phyloP scores from a whole-genome alignment of 1,284 basidiomycete genomes.

The Leccinum griseonigrum region DNA sequence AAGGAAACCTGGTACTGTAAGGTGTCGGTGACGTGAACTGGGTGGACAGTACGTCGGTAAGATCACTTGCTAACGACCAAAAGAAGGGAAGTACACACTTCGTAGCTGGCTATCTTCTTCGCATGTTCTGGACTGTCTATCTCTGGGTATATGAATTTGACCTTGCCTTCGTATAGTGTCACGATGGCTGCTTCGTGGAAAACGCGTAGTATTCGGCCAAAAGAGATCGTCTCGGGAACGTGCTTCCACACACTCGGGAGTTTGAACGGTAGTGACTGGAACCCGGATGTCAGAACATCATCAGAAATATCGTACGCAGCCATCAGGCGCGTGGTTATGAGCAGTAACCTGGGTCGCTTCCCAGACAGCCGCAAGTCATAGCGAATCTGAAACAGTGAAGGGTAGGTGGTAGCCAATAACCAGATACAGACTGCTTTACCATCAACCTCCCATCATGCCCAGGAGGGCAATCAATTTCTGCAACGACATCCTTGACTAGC shows the following conservation, averaged over 20 bases:
- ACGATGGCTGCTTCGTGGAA: slow-evolving; percentile 29
- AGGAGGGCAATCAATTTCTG: slow-evolving; percentile 30
- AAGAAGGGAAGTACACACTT: slow-evolving; percentile 12
- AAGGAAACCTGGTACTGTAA: slow-evolving; percentile 18
- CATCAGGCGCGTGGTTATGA: slow-evolving; percentile 31
- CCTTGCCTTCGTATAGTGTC: slow-evolving; percentile 27
- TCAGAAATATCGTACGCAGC: slow-evolving; percentile 30
- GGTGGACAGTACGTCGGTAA: neutral
- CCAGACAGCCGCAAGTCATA: slow-evolving; percentile 30
- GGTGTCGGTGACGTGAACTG: slow-evolving; percentile 22
- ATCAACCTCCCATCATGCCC: slow-evolving; percentile 29
- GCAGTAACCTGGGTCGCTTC: slow-evolving; percentile 23
- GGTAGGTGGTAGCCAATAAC: neutral
- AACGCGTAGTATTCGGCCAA: slow-evolving; percentile 29
- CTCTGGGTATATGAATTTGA: slow-evolving; percentile 28
- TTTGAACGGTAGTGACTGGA: slow-evolving; percentile 6
- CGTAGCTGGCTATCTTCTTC: slow-evolving; percentile 19
- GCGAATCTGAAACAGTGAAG: slow-evolving; percentile 18
- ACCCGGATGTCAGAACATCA: slow-evolving; percentile 10
- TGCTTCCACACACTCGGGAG: slow-evolving; percentile 21
- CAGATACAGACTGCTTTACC: slow-evolving; percentile 10
- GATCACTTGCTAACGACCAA: no score
- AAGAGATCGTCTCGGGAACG: slow-evolving; percentile 22
- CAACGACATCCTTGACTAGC: slow-evolving; percentile 20
- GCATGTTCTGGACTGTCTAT: slow-evolving; percentile 19